Conservation (phyloP, 108 stramenopile genomes). For the Pinguiococcus pyrenoidosus region DNA sequence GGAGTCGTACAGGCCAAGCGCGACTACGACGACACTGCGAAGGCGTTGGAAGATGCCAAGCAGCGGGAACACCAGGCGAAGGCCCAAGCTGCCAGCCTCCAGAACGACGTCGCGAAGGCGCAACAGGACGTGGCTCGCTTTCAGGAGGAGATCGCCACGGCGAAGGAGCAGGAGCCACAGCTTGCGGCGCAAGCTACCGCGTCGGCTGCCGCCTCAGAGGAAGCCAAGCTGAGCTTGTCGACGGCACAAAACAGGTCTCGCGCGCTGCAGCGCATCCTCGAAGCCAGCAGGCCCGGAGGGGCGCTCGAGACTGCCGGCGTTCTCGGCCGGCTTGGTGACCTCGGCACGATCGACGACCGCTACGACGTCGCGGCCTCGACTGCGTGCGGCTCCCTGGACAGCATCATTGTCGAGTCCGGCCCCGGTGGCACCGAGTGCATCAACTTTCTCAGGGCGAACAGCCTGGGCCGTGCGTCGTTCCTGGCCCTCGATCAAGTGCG, state of each 20-base stretch:
- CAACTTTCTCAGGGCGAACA: constrained; percentile 67
- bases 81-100: constrained; percentile 23
- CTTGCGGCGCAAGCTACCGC: constrained; percentile 6
- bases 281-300: constrained; percentile 63
- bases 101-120: constrained; percentile 32
- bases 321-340: constrained; percentile 86
- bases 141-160: constrained; percentile 53
- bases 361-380: constrained; percentile 96
- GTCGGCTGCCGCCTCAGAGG: constrained; percentile 8
- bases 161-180: constrained; percentile 40
- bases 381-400: constrained; percentile 75
- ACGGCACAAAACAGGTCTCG: constrained; percentile 11
- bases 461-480: constrained; percentile 85
- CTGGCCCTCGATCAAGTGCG: constrained; percentile 76
- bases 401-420: constrained; percentile 90
- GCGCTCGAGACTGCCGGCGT: constrained; percentile 54
- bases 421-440: constrained; percentile 81
- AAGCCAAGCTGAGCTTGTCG: constrained; percentile 1
- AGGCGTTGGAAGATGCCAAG: constrained; percentile 25
- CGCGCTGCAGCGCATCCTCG: constrained; percentile 59
- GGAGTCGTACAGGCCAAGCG: too few species aligned
- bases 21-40: constrained; percentile 40
- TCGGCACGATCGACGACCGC: constrained; percentile 67
- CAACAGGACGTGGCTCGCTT: constrained; percentile 38
- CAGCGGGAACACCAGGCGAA: not conserved